Conservation (phyloP, 305 asterid genomes). For the Ruellia speciosa region DNA sequence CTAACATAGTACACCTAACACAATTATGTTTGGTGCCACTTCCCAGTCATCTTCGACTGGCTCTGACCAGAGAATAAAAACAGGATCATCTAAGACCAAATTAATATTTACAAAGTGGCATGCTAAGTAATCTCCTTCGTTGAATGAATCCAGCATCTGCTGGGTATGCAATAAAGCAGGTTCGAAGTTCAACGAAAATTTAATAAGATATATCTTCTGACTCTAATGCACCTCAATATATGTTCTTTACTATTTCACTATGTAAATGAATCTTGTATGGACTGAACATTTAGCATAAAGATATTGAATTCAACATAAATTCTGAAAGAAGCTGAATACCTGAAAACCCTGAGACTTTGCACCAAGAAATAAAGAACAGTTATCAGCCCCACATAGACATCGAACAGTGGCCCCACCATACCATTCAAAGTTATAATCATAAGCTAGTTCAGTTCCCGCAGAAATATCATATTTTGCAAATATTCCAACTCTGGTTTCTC, state of each 20-base stretch:
- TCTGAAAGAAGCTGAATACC: constrained; percentile 35
- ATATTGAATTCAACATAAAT: constrained; percentile 11
- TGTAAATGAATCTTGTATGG: constrained; percentile 7
- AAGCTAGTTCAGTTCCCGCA: constrained; percentile 64
- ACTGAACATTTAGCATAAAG: constrained; percentile 11
- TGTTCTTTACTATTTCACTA: neutral
- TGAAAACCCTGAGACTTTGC: constrained; percentile 94
- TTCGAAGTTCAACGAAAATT: neutral
- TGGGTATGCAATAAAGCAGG: neutral
- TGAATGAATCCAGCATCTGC: neutral
- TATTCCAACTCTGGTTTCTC: constrained; percentile 86
- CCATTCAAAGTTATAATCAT: constrained; percentile 90
- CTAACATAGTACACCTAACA: too few relatives aligned
- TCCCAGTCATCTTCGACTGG: neutral
- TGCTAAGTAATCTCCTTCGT: neutral
- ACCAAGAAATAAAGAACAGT: constrained; percentile 85
- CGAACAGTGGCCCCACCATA: constrained; percentile 87
- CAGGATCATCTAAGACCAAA: neutral
- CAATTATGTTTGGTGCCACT: neutral
- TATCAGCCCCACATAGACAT: constrained; percentile 84
- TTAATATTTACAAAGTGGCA: neutral
- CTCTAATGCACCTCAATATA: neutral
- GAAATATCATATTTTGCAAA: constrained; percentile 64
- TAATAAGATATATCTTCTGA: neutral
- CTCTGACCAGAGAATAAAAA: neutral